phyloP scores from a whole-genome alignment of 2,329 filamentous ascomycete genomes.

The Aplosporella prunicola region DNA sequence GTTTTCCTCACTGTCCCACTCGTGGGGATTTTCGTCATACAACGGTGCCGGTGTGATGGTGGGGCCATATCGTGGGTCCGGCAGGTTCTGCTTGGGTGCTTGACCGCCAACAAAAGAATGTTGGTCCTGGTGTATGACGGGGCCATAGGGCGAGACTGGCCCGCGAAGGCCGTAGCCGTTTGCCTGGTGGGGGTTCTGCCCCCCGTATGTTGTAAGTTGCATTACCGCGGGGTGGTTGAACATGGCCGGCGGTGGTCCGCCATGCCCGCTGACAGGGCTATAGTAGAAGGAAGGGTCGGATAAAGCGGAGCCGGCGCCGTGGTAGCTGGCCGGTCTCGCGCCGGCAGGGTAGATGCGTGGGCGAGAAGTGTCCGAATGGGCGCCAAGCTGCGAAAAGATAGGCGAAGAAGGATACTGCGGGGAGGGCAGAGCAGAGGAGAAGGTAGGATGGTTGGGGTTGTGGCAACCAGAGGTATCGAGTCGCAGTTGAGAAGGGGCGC shows the following conservation, averaged over 20 bases:
- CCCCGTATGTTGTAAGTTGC: too few species aligned
- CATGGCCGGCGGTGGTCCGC: constrained; percentile 24
- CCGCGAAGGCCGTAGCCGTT: too few species aligned
- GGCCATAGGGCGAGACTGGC: too few species aligned
- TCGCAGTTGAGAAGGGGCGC: constrained; percentile 1
- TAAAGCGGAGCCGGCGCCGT: constrained; percentile 19
- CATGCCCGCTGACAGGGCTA: constrained; percentile 16
- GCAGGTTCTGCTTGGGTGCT: too few species aligned
- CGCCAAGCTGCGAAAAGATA: constrained; percentile 19
- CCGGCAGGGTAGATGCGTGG: constrained; percentile 18
- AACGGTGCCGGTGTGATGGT: too few species aligned
- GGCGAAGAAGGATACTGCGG: constrained; percentile 20
- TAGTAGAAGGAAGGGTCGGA: constrained; percentile 16
- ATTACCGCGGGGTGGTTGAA: constrained; percentile 22
- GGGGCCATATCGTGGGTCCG: too few species aligned
- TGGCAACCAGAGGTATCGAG: background rate
- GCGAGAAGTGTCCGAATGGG: constrained; percentile 21
- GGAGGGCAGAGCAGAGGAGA: constrained; percentile 18
- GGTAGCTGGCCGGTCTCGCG: constrained; percentile 25
- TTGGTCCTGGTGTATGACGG: too few species aligned
- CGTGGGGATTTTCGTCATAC: too few species aligned
- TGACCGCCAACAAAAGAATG: too few species aligned
- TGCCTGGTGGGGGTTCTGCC: too few species aligned
- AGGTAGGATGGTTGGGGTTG: constrained; percentile 20
- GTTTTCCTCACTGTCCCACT: too few species aligned